phyloP scores from a whole-genome alignment of 495 filamentous ascomycete genomes.

The Hypomontagnella submonticulosa region DNA sequence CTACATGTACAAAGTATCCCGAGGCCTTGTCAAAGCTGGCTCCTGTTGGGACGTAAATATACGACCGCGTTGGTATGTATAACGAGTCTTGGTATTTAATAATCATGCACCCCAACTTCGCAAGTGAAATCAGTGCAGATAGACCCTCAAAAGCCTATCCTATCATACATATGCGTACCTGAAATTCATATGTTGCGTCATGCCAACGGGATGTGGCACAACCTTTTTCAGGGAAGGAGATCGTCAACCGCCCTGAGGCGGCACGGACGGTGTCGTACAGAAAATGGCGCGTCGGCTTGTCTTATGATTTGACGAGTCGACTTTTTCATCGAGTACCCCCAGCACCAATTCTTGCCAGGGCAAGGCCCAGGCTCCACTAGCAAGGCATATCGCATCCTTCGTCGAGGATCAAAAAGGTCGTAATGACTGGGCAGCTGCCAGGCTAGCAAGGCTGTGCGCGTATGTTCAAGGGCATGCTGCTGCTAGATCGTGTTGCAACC shows the following conservation, averaged over 20 bases:
- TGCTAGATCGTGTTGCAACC: conserved; percentile 50
- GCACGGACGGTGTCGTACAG: conserved; percentile 52
- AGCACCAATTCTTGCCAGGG: conserved; percentile 10
- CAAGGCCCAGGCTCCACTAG: conserved; percentile 35
- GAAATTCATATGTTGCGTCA: conserved; percentile 42
- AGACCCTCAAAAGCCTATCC: conserved; percentile 18
- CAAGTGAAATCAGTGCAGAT: conserved; percentile 3
- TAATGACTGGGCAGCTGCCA: conserved; percentile 34
- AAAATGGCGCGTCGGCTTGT: conserved; percentile 51
- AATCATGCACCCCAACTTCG: conserved; percentile 38
- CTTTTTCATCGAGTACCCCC: conserved; percentile 39
- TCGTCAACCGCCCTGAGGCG: conserved; percentile 42
- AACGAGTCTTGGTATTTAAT: conserved; percentile 40
- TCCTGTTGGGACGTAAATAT: conserved; percentile 3
- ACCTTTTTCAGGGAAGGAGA: conserved; percentile 42
- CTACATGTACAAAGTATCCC: conserved; percentile 11
- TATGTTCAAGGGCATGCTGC: conserved; percentile 19
- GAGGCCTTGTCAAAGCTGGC: conserved; percentile 3
- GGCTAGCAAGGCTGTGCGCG: conserved; percentile 35
- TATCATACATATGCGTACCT: conserved; percentile 39
- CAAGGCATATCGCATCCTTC: conserved; percentile 43
- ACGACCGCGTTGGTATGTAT: conserved; percentile 26
- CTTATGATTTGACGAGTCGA: conserved; percentile 45
- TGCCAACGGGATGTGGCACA: conserved; percentile 41
- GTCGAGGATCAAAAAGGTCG: conserved; percentile 41